Base-by-base conservation (phyloP, 768 basidiomycete species). In the Kwoniella bestiolae region DNA sequence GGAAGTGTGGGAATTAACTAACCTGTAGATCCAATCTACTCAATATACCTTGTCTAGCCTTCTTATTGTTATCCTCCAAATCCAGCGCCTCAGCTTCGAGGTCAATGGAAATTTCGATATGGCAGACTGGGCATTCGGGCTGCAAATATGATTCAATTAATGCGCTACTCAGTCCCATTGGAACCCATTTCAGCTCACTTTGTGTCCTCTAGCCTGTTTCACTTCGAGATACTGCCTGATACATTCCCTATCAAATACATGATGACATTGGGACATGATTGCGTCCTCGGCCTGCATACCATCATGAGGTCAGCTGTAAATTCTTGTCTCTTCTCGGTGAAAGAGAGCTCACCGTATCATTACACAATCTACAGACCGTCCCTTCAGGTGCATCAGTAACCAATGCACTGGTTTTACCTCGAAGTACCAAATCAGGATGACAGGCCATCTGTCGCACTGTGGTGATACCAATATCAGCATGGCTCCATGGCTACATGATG, bases 91-190 rank as follows among this genome's bases (percentile, higher is more conserved):
- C 91, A 9, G 90, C 93, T 78, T 96, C 94, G n/a, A 98, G 84
- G 79, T 99, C 94, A 67, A 99, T 96, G 16, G 93, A 93, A 35
- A 99, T 83, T 0, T 91, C 86, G 9, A 95, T 82, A 79, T 97
- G 93, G 77, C 96, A 99, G 26, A 97, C 91, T 2, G 96, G 95
- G 77, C 96, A 99, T 52, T 87, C 87, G 12, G 96, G 94, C 90
- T 94, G 25, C 8, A 9, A 38, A 31, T 47, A 46, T 31, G n/a
- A n/a, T 60, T 38, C 32, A 26, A 25, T 16, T 11, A 31, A n/a
- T 55, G 7, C 28, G 29, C 21, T 55, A 6, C 7, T 29, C n/a
- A 26, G 25, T 45, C 26, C 23, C 18, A 31, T 6, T 2, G 29
- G 23, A 29, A 7, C 0, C 8, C 3, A 23, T 12, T 18, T 23